Evolutionary conservation across 2,329 filamentous ascomycete species (phyloP).

Genomic region (Scolecobasidium constrictum): DNA sequence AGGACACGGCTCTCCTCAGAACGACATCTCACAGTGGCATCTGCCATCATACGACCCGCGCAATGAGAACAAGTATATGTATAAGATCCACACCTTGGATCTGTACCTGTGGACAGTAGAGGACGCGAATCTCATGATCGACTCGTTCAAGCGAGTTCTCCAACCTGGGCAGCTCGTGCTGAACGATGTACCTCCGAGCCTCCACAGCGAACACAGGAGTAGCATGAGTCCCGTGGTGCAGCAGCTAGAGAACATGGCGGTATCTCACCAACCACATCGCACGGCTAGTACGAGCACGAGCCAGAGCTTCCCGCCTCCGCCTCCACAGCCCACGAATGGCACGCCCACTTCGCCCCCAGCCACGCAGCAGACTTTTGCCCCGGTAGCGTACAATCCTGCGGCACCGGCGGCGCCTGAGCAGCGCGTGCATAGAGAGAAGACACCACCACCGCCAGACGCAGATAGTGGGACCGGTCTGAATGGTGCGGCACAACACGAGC

Average conservation of each 20-base stretch:
- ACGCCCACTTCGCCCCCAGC: conserved; percentile 16
- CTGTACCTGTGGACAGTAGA: conserved; percentile 70
- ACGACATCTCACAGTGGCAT: conserved; percentile 55
- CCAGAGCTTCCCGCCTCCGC: conserved; percentile 13
- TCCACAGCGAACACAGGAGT: conserved; percentile 37
- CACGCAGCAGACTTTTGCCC: conserved; percentile 37
- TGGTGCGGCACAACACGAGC: conserved; percentile 27
- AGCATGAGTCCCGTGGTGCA: conserved; percentile 61
- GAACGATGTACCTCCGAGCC: conserved; percentile 49
- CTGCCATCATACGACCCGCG: conserved; percentile 60
- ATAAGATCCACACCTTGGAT: conserved; percentile 64
- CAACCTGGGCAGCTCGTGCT: conserved; percentile 48
- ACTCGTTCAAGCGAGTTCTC: conserved; percentile 54
- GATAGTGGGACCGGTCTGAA: conserved; percentile 36
- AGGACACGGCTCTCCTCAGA: conserved; percentile 21
- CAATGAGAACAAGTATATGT: conserved; percentile 70
- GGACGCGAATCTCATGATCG: conserved; percentile 61
- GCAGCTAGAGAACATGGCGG: conserved; percentile 59
- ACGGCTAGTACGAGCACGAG: conserved; percentile 20
- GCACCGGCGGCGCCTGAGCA: conserved; percentile 65
- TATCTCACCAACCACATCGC: conserved; percentile 18
- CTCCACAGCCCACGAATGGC: conserved; percentile 14
- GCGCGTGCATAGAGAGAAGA: conserved; percentile 66
- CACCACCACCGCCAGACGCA: conserved; percentile 61
- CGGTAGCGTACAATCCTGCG: conserved; percentile 69